Base-by-base conservation (phyloP, 2,329 filamentous ascomycete species). In the Colletotrichum acutatum region DNA sequence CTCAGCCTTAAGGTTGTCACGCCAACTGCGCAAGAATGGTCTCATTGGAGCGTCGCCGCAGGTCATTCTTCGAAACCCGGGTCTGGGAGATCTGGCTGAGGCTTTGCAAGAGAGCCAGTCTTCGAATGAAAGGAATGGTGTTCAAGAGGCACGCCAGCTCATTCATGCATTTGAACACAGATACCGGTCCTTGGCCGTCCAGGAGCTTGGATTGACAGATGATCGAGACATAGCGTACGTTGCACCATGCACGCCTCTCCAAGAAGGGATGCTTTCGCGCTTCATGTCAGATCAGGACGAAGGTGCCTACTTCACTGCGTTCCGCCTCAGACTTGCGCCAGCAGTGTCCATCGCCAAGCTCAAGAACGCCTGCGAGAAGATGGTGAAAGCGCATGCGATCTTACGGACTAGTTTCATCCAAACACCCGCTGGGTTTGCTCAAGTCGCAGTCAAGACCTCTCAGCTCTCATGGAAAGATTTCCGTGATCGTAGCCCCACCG, bases 241-340 rank as follows among this genome's bases (percentile, higher is more conserved):
- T 64, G 90, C 90, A 0, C 95, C 95, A 4, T 98, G 95, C 79
- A 97, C 95, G 0, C 90, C 95, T 0, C 84, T 98, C 1, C 95
- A 98, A 78, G 91, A 96, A 79, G 95, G 95, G 0, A 96, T 98
- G 85, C 90, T 98, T 62, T 92, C 93, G 6, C 89, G 91, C 61
- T 92, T 91, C 28, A 79, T 93, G 49, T 88, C 82, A 0, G 78
- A 90, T 11, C 90, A 84, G 22, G 82, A 86, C 0, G 79, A 84
- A 0, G 85, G 87, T 0, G 83, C 93, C 0, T 98, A 98, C 79
- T 97, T 96, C 80, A 95, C 95, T 69, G 86, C 87, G 0, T 97
- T 98, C 78, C 82, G 82, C 0, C 90, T 96, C 56, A 76, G 83
- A 0, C 81, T 97, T 0, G 68, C 80, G 0, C 69, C 80, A 0